Evolutionary conservation across 2,329 filamentous ascomycete species (phyloP).

Genomic region (Scortechinia acanthostroma): DNA sequence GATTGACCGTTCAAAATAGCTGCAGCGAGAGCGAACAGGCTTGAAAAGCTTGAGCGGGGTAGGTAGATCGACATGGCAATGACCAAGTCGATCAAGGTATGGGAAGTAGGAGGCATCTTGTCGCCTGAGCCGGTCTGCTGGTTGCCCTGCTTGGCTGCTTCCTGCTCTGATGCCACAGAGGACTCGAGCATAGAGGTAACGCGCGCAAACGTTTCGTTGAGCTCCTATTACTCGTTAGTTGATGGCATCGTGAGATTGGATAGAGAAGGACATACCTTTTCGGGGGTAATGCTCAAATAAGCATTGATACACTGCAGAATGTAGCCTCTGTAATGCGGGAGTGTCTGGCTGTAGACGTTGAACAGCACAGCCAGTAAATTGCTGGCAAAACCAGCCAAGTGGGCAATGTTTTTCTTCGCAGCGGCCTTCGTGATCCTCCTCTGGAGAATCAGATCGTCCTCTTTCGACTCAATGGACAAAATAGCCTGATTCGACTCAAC

Average conservation of each 20-base stretch:
- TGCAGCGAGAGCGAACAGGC: conserved; percentile 80
- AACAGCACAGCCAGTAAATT: conserved; percentile 96
- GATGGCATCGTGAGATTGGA: too few relatives aligned
- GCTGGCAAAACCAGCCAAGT: conserved; percentile 71
- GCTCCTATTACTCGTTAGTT: conserved; percentile 50
- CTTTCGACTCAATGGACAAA: conserved; percentile 57
- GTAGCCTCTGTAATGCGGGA: conserved; percentile 83
- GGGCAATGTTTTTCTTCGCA: conserved; percentile 74
- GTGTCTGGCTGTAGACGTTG: conserved; percentile 94
- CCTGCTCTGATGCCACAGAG: conserved; percentile 49
- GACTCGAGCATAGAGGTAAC: conserved; percentile 78
- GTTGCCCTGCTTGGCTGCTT: conserved; percentile 55
- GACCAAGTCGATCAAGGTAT: conserved; percentile 92
- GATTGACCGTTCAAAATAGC: conserved; percentile 69
- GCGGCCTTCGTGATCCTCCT: conserved; percentile 69
- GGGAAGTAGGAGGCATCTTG: conserved; percentile 82
- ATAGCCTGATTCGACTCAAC: conserved; percentile 89
- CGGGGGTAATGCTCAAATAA: conserved; percentile 81
- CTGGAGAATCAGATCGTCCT: conserved; percentile 70
- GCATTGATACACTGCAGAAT: conserved; percentile 93
- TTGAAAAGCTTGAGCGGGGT: conserved; percentile 74
- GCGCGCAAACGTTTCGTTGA: conserved; percentile 81
- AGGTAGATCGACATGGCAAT: conserved; percentile 94
- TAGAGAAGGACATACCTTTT: conserved; percentile 11
- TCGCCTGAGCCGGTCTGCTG: conserved; percentile 45